phyloP scores from a whole-genome alignment of 257 asterid genomes.

The Capsicum pubescens region DNA sequence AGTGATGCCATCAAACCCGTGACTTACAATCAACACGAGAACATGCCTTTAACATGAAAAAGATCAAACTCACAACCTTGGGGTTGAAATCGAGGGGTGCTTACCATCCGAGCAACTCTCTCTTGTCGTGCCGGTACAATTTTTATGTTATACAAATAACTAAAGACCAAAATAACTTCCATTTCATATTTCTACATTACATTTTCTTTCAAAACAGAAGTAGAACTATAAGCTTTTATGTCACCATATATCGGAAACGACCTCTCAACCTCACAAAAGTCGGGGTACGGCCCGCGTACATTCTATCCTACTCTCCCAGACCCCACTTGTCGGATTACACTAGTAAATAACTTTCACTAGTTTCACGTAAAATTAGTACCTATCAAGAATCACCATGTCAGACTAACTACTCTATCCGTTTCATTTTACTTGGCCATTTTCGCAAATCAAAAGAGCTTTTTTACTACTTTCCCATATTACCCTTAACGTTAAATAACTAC shows the following conservation, averaged over 20 bases:
- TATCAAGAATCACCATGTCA: not conserved
- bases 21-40: not conserved
- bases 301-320: too few relatives aligned
- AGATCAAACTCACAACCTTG: not conserved
- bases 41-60: not conserved
- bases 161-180: not conserved
- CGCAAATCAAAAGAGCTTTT: too few relatives aligned
- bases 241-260: not conserved
- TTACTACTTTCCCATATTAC: too few relatives aligned
- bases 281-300: too few relatives aligned
- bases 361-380: not conserved
- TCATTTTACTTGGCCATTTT: too few relatives aligned
- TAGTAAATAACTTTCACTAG: not conserved
- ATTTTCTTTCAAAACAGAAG: not conserved
- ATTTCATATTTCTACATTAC: not conserved
- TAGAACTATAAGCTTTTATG: not conserved
- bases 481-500: too few relatives aligned
- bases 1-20: not conserved
- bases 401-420: not conserved
- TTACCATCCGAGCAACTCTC: too few relatives aligned
- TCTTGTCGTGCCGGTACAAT: too few relatives aligned
- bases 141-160: not conserved
- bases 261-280: too few relatives aligned
- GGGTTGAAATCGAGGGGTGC: too few relatives aligned
- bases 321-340: too few relatives aligned